Base-by-base conservation (phyloP, 176 grass and related monocot species). In the Eragrostis nindensis region DNA sequence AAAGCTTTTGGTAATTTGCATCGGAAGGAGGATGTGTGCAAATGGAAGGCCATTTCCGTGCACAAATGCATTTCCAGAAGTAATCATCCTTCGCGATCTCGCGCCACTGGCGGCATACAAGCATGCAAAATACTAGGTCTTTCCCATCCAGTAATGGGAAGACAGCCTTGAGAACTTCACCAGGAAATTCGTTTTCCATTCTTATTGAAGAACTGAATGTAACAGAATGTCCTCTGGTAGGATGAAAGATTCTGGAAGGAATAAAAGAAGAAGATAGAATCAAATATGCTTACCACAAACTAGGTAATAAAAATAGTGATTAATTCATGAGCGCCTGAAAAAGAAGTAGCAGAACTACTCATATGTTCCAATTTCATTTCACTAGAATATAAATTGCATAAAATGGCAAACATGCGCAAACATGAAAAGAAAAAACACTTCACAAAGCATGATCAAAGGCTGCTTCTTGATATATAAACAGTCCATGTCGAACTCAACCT, bases 61-160 rank as follows among this genome's bases (percentile, higher is more conserved):
- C 62, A 70, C 92, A 95, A 54, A 92, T 89, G 59, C 92, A 92
- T 90, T 92, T 90, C 92, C 92, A 95, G 71, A 94, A 89, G 68
- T 89, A 95, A 64, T 95, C 92, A 15, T 95, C 92, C 75, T 79
- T 94, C 2, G 81, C 89, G 6, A 92, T 55, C 44, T 94, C 87
- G 0, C 48, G 41, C 92, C 92, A 94, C 39, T 89, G 92, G 53
- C 55, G 81, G 36, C 92, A 94, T 17, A 92, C 92, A 57, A 94
- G 80, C 92, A 95, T 95, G 87, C 92, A 95, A 39, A 88, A 89
- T 7, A 82, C 81, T 27, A 94, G 82, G 69, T 92, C 89, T 85
- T 82, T 87, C 53, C 87, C 92, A 13, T 95, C 92, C 47, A 95
- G 59, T 76, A 85, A 78, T 52, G 89, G 78, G 42, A 95, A 95